A percentile compares a stretch with the other conserved stretches of the same genome.
These are phyloP conservation scores for Mycocalia duriaeana DNA, from an alignment of 1,284 basidiomycete genomes.

Conservation along the genomic window DNA sequence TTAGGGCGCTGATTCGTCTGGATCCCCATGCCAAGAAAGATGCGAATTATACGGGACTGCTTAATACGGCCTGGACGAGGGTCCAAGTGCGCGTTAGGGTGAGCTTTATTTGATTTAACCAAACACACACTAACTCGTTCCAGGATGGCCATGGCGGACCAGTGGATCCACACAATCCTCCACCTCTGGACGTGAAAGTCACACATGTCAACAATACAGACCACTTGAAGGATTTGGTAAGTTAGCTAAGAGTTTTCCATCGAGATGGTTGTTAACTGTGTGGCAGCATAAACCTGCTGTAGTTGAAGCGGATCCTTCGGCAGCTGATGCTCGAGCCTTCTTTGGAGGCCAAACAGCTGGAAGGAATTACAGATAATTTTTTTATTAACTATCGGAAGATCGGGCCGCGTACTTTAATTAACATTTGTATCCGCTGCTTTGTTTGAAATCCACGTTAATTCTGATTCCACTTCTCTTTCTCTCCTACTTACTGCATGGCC, in stretches of 20 bases:
- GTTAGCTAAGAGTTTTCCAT: constrained; percentile 1
- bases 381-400: no score
- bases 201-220: constrained; percentile 16
- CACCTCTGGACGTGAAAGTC: constrained; percentile 19
- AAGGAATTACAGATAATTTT: no score
- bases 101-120: constrained; percentile 7
- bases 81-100: constrained; percentile 44
- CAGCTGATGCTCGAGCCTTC: constrained; percentile 24
- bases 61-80: constrained; percentile 67
- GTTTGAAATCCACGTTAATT: no score
- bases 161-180: constrained; percentile 14
- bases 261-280: constrained; percentile 2
- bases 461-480: no score
- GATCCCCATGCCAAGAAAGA: constrained; percentile 34
- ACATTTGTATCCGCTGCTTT: no score
- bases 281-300: neutral
- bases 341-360: no score
- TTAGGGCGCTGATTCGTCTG: constrained; percentile 44
- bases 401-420: no score
- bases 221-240: constrained; percentile 16
- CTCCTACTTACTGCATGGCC: neutral
- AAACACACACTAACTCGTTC: neutral
- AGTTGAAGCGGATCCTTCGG: constrained; percentile 16
- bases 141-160: constrained; percentile 15
- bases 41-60: constrained; percentile 42